Conservation (phyloP, 768 basidiomycete genomes). For the Calvatia gigantea region DNA sequence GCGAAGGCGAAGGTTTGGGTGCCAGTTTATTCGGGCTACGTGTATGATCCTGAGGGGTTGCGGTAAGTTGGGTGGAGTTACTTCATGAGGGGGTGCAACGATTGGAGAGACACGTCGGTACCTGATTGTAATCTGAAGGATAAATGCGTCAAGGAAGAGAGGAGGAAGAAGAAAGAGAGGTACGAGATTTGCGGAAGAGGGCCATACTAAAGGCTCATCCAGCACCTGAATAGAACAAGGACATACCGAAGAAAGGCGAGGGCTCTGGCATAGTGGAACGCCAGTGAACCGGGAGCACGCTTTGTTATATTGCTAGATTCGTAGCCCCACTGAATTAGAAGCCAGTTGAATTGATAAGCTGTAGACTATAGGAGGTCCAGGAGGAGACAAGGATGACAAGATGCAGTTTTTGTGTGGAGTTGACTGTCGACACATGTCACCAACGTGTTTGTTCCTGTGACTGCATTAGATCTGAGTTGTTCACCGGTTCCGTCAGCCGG, state of each 20-base stretch:
- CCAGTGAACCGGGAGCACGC: neutral
- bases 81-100: too few species aligned
- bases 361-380: conserved; percentile 8
- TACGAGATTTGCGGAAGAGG: conserved; percentile 57
- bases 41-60: conserved; percentile 57
- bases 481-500: conserved; percentile 27
- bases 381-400: conserved; percentile 12
- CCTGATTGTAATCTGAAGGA: conserved; percentile 42
- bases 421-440: conserved; percentile 18
- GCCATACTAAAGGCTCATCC: conserved; percentile 67
- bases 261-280: neutral
- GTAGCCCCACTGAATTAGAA: conserved; percentile 1
- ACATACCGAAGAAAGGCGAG: conserved; percentile 49
- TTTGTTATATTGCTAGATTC: conserved; percentile 7
- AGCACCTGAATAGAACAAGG: conserved; percentile 76
- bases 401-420: conserved; percentile 12
- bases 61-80: too few species aligned
- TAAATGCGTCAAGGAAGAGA: conserved; percentile 42
- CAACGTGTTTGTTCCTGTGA: conserved; percentile 31
- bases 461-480: conserved; percentile 16
- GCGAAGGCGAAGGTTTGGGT: conserved; percentile 56
- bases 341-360: conserved; percentile 2
- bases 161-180: conserved; percentile 56
- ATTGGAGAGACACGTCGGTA: too few species aligned
- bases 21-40: conserved; percentile 62